Evolutionary conservation across 2,329 filamentous ascomycete species (phyloP), one percentile per base, ranked within the genome.

Genomic region (Coniochaeta hoffmannii): DNA sequence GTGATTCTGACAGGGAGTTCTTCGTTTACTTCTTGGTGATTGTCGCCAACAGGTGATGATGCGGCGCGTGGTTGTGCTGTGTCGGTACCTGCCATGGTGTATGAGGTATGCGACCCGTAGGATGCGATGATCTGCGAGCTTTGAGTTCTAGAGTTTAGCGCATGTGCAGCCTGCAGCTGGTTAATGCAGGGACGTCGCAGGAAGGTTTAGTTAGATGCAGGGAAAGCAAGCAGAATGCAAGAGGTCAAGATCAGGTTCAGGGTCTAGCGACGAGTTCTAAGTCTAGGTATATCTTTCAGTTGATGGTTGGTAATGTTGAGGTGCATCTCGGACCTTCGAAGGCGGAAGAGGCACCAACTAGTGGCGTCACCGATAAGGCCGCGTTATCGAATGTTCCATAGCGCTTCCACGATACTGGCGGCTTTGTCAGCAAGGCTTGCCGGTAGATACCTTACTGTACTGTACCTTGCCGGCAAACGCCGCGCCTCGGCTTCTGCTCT

Each of bases 1-100:
- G 59, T 49, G 22, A 65, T 19, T 19, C 26, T 53, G 50, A 35
- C n/a, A 2, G 50, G 34, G 14, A 31, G 31, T 14, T 53, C 50
- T 28, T 36, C 32, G 3, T 26, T 9, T 26, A 14, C 22, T 46
- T 24, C 41, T 2, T 46, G 22, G 12, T 46, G 22, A 22, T 19
- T 22, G 19, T 46, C 22, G 3, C 26, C 19, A 15, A 2, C 19
- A 46, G 41, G 22, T 15, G 41, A 24, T 22, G 11, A 46, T 2
- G 41, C 19, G 9, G 6, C 19, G 11, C 2, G 41, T 24, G 22
- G 12, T 28, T 46, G 4, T 46, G 12, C 10, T 15, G 19, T 5
- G 19, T 46, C 41, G 22, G 41, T 46, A 9, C 26, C 41, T 28
- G 41, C 41, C 41, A 46, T 46, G 41, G 5, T 46, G 41, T 28